Base-by-base conservation (phyloP, 2,329 filamentous ascomycete genomes). In the Ilyonectria sp. region DNA sequence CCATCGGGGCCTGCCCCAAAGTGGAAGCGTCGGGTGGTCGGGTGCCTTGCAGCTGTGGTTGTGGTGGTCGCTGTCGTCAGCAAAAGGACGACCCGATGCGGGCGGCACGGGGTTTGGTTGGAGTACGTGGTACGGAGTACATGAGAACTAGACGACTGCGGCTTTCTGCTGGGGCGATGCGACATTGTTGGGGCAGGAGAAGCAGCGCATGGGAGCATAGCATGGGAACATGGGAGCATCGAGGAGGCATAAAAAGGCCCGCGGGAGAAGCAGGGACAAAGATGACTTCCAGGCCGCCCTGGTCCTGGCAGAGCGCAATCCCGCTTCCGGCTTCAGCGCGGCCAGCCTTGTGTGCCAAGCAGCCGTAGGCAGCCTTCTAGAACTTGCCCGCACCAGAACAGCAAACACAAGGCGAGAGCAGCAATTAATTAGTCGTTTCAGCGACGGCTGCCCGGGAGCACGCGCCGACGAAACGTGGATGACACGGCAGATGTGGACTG, bases 1-100 rank as follows among this genome's bases (percentile, higher is more conserved):
- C 47, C 40, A 29, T 31, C 59, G 49, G 63, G 19, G 40, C 44
- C 21, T 57, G 54, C 21, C 60, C 60, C 37, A 63, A 63, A 67
- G 26, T 59, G 54, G 60, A 59, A 63, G 60, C 47, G 31, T 63
- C 64, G 65, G 57, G 66, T 68, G 58, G 31, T 63, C 64, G 65
- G 57, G 66, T 68, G 58, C 66, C 66, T 68, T 68, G 66, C 62
- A 66, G 63, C 26, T 66, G 19, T 61, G 57, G n/a, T 57, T 46
- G 44, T 59, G 57, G 63, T 52, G 43, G 52, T 58, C 43, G 63
- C 47, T 61, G 62, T 52, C 57, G 61, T 61, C 61, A 59, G 64
- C 59, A 58, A 37, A 59, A 29, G 31, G 40, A 29, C 26, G 6
- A 26, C 11, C 49, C 11, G 37, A 37, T 49, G 13, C 37, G 57